Conservation (phyloP, 352 stramenopile species). For the Thalassiosira exigua region DNA sequence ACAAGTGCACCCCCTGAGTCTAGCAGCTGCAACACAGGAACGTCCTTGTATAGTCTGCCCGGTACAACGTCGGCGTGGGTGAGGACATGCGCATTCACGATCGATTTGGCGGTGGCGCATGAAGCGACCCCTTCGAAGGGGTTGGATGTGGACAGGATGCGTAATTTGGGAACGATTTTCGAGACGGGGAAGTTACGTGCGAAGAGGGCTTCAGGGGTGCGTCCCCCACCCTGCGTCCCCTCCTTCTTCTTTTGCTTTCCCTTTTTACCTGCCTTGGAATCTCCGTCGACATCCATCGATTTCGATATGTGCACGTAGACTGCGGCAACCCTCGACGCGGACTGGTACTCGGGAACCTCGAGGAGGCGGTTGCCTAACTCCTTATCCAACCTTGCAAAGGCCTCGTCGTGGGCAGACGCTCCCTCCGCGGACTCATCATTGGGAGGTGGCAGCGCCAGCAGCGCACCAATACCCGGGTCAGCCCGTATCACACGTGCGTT, state of each 20-base stretch:
- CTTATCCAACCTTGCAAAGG: constrained; percentile 30
- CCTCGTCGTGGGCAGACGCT: constrained; percentile 16
- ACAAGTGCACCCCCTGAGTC: constrained; percentile 73
- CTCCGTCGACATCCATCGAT: constrained; percentile 67
- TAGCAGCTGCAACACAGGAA: constrained; percentile 69
- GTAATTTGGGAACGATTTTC: constrained; percentile 41
- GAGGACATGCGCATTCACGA: constrained; percentile 78
- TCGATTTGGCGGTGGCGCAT: constrained; percentile 68
- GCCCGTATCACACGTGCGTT: constrained; percentile 77
- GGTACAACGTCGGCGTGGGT: constrained; percentile 74
- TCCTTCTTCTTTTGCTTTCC: constrained; percentile 37
- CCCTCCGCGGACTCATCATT: constrained; percentile 16
- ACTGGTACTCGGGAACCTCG: constrained; percentile 52
- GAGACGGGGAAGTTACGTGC: constrained; percentile 76
- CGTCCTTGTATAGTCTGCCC: constrained; percentile 74
- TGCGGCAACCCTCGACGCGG: constrained; percentile 53
- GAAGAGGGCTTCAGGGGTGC: constrained; percentile 66
- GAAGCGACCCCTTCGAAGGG: constrained; percentile 77
- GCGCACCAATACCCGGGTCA: constrained; percentile 82
- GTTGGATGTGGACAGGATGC: constrained; percentile 67
- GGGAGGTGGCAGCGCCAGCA: constrained; percentile 67
- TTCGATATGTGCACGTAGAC: constrained; percentile 87
- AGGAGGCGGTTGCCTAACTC: constrained; percentile 60
- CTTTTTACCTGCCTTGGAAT: constrained; percentile 37
- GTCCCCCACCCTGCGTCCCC: constrained; percentile 17